Percentiles rank a stretch among this genome's conserved stretches.
Conservation (phyloP, 768 basidiomycete species). For the Trametes punicea region DNA sequence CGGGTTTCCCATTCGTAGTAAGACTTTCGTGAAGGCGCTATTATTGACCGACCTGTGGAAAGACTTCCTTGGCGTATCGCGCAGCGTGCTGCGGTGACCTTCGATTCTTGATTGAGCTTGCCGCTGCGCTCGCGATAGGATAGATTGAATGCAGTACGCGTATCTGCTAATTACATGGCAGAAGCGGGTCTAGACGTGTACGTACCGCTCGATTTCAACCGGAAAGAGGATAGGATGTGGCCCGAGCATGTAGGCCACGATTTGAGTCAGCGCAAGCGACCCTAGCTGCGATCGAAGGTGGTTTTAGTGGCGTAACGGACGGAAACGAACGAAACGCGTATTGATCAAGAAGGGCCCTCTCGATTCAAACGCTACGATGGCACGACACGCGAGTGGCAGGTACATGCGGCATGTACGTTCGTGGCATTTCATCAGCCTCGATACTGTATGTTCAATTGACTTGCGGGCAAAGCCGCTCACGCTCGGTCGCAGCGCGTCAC, state of each 20-base stretch:
- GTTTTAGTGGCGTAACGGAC: conserved; percentile 2
- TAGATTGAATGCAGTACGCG: not conserved
- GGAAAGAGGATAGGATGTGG: not conserved
- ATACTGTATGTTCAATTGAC: not conserved
- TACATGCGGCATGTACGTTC: conserved; percentile 8
- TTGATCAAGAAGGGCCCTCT: not conserved
- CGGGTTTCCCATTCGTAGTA: not conserved
- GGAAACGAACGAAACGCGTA: not conserved
- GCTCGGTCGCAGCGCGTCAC: not conserved
- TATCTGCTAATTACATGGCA: not conserved
- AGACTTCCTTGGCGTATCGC: not conserved
- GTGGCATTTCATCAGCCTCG: not conserved
- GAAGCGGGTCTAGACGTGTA: too few relatives aligned
- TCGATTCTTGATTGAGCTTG: not conserved
- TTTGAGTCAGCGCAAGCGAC: conserved; percentile 1
- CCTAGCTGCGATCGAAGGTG: conserved; percentile 11
- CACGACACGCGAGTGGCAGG: not conserved
- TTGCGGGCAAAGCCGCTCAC: not conserved
- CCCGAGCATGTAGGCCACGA: not conserved
- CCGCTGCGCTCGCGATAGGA: not conserved
- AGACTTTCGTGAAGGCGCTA: not conserved
- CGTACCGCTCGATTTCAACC: too few relatives aligned
- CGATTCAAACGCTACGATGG: not conserved
- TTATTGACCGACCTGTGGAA: not conserved
- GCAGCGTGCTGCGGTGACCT: not conserved